Evolutionary conservation across 2,329 filamentous ascomycete species (phyloP), one percentile per base, ranked within the genome.

Genomic region (Pyricularia sp.): DNA sequence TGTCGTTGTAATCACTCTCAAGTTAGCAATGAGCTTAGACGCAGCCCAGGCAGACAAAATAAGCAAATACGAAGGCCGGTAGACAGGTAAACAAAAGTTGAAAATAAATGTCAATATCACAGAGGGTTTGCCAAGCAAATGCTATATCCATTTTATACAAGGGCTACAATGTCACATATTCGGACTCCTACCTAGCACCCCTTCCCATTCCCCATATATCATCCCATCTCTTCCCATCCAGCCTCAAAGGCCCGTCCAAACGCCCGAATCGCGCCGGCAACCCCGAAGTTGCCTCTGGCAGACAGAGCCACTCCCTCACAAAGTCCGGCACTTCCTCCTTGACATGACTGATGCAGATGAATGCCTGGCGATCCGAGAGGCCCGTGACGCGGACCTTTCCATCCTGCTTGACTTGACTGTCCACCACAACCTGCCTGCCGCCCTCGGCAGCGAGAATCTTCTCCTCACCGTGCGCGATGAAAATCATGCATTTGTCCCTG

Each of bases 271-370:
- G 80, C 10, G 88, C 86, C 19, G 81, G 75, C 40, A 72, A 70
- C 1, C 83, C 83, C 1, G 84, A 84, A 64, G 88, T 89, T 3
- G 88, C 82, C 75, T 93, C 89, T 1, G 93, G 92, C 33, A 97
- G 78, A 73, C 90, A 93, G 63, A 97, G 80, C 88, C 90, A 97
- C 72, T 96, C 86, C 61, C 91, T 79, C 28, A 97, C 84, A 69
- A 87, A 88, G 62, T 88, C 87, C 0, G 94, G 94, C 10, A 97
- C 89, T 75, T 99, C 94, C 70, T 96, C 92, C 67, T 87, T 87
- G 67, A 93, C 82, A 76, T 99, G 94, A 67, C 91, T 94, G 66
- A 97, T 93, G 68, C 93, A 91, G n/a, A 97, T 83, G 64, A 99
- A 77, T 0, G 92, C 92, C 76, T 97, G 93, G 26, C 84, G 75